These are phyloP conservation scores for Calcarisporium arbuscula DNA, from an alignment of 2,329 filamentous ascomycete species.

Conservation along the genomic window DNA sequence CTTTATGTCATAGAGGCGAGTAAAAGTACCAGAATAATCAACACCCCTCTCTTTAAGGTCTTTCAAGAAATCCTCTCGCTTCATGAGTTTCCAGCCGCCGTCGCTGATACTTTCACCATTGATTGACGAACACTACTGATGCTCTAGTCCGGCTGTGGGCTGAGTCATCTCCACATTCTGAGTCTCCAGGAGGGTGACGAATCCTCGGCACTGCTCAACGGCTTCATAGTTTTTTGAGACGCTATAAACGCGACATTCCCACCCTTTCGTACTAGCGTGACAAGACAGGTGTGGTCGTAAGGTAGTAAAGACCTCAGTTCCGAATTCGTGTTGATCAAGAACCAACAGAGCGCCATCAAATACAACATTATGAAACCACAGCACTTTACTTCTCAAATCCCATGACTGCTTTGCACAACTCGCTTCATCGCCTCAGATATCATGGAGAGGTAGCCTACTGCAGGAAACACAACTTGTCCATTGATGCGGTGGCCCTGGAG, in stretches of 20 bases:
- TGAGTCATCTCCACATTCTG: too few relatives aligned
- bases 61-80: conserved; percentile 5
- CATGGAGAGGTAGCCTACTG: conserved; percentile 26
- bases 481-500: conserved; percentile 23
- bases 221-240: conserved; percentile 8
- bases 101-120: too few relatives aligned
- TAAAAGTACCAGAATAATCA: conserved; percentile 9
- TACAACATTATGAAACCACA: conserved; percentile 7
- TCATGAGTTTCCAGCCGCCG: too few relatives aligned
- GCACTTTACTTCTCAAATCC: conserved; percentile 3
- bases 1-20: conserved; percentile 4
- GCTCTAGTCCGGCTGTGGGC: too few relatives aligned
- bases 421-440: conserved; percentile 23
- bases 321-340: conserved; percentile 8
- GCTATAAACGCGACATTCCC: conserved; percentile 8
- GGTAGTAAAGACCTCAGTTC: conserved; percentile 9
- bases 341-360: conserved; percentile 9
- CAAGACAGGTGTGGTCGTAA: conserved; percentile 7
- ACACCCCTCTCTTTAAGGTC: conserved; percentile 4
- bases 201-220: conserved; percentile 8
- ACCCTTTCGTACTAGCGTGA: conserved; percentile 5
- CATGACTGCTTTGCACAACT: too few relatives aligned
- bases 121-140: too few relatives aligned
- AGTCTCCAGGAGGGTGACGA: conserved; percentile 4
- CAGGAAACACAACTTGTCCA: conserved; percentile 23